phyloP scores from a whole-genome alignment of 2,329 filamentous ascomycete genomes.

The Diplodia seriata region DNA sequence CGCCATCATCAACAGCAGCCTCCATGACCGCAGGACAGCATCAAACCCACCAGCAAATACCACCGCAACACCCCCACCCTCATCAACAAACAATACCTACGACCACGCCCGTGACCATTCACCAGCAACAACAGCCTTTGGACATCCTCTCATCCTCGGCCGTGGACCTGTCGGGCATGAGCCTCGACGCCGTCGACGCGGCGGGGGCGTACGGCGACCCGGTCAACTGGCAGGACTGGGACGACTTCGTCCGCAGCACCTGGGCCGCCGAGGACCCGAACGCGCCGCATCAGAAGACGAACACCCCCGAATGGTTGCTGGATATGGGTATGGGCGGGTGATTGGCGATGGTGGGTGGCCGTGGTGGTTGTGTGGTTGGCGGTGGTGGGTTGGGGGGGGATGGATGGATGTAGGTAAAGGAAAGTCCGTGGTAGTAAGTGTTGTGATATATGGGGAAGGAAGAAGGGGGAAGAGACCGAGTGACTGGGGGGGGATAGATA shows the following conservation, averaged over 20 bases:
- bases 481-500: background rate
- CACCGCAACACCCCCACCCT: background rate
- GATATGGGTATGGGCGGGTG: slow-evolving; percentile 17
- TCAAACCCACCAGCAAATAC: background rate
- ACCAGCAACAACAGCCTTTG: background rate
- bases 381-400: too few species aligned
- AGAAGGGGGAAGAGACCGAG: too few species aligned
- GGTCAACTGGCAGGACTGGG: slow-evolving; percentile 32
- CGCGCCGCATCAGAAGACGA: slow-evolving; percentile 20
- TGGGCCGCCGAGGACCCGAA: slow-evolving; percentile 20
- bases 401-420: background rate
- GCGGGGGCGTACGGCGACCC: slow-evolving; percentile 13
- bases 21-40: background rate
- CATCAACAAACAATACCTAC: background rate
- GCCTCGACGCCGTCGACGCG: slow-evolving; percentile 16
- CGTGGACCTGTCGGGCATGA: slow-evolving; percentile 19
- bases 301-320: slow-evolving; percentile 27
- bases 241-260: slow-evolving; percentile 31
- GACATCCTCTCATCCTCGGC: slow-evolving; percentile 4
- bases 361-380: background rate
- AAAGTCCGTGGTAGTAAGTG: background rate
- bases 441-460: too few species aligned
- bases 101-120: background rate
- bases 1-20: background rate
- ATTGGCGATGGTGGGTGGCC: background rate